Conservation (phyloP, 1,139 yeast genomes). For the Pichia sp. region DNA sequence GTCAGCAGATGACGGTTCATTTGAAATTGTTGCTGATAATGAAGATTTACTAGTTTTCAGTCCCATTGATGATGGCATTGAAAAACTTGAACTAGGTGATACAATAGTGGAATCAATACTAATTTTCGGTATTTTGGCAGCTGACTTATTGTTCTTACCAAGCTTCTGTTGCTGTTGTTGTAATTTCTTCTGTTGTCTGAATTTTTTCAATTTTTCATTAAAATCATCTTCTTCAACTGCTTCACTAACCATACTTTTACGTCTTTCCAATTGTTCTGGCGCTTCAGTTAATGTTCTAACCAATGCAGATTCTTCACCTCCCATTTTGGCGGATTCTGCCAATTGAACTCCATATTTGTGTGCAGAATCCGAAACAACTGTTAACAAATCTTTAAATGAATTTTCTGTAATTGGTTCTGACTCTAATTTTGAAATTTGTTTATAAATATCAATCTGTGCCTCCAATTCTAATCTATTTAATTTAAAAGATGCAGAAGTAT, state of each 20-base stretch:
- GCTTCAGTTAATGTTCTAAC: slow-evolving; percentile 31
- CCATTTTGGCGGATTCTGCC: slow-evolving; percentile 29
- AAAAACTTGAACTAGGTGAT: background rate
- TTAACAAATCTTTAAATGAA: slow-evolving; percentile 26
- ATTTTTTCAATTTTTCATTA: slow-evolving; percentile 10
- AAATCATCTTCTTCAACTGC: slow-evolving; percentile 9
- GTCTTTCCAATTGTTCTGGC: slow-evolving; percentile 21
- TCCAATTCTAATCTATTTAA: slow-evolving; percentile 19
- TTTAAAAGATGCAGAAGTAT: slow-evolving; percentile 16
- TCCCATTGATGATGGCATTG: background rate
- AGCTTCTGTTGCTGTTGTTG: slow-evolving; percentile 4
- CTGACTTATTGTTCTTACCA: background rate
- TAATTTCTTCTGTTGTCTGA: slow-evolving; percentile 8
- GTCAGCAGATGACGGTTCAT: background rate
- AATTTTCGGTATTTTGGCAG: slow-evolving; percentile 8
- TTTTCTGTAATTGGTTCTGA: slow-evolving; percentile 21
- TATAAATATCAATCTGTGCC: slow-evolving; percentile 23
- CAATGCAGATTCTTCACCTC: slow-evolving; percentile 28
- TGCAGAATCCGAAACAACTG: slow-evolving; percentile 27
- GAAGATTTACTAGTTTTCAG: background rate
- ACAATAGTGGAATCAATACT: slow-evolving; percentile 3
- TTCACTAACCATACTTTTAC: slow-evolving; percentile 16
- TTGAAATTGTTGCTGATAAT: background rate
- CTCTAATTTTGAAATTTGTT: slow-evolving; percentile 21
- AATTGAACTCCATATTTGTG: slow-evolving; percentile 27